These are phyloP conservation scores for Meyerozyma smithsonii DNA, from an alignment of 1,139 yeast species.

Conservation along the genomic window DNA sequence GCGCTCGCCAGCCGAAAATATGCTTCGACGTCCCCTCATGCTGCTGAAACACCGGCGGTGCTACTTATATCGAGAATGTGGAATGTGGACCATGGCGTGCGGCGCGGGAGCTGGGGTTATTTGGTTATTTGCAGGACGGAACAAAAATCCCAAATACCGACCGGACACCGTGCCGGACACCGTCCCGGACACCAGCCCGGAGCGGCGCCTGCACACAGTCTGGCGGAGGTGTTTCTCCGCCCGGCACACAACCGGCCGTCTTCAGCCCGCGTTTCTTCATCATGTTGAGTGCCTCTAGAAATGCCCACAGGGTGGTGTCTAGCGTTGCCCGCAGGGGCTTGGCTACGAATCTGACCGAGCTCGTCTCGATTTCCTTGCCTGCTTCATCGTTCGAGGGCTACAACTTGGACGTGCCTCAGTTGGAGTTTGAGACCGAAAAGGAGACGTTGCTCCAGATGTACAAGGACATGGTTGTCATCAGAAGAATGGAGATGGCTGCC, in stretches of 20 bases:
- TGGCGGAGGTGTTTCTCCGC: conserved; percentile 1
- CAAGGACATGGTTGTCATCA: conserved; percentile 88
- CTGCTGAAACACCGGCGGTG: no score
- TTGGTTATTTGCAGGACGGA: no score
- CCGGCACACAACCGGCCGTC: conserved; percentile 2
- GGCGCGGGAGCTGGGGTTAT: background rate
- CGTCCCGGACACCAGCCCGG: no score
- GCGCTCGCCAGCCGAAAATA: background rate
- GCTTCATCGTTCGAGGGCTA: conserved; percentile 82
- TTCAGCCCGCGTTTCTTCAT: conserved; percentile 1
- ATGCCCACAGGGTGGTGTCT: background rate
- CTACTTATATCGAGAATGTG: background rate
- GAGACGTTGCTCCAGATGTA: conserved; percentile 83
- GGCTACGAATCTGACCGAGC: conserved; percentile 34
- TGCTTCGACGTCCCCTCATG: no score
- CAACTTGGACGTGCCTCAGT: conserved; percentile 63
- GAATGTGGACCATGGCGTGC: background rate
- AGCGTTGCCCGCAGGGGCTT: conserved; percentile 23
- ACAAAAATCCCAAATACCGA: no score
- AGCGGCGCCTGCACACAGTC: background rate
- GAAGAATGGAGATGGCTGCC: conserved; percentile 99
- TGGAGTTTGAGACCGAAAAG: conserved; percentile 75
- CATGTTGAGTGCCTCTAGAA: background rate
- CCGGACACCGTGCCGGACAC: no score
- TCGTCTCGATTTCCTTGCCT: conserved; percentile 59